A percentile compares a stretch with the other conserved stretches of the same genome.
Conservation (phyloP, 345 rosid genomes). For the Eucalyptus pumila region DNA sequence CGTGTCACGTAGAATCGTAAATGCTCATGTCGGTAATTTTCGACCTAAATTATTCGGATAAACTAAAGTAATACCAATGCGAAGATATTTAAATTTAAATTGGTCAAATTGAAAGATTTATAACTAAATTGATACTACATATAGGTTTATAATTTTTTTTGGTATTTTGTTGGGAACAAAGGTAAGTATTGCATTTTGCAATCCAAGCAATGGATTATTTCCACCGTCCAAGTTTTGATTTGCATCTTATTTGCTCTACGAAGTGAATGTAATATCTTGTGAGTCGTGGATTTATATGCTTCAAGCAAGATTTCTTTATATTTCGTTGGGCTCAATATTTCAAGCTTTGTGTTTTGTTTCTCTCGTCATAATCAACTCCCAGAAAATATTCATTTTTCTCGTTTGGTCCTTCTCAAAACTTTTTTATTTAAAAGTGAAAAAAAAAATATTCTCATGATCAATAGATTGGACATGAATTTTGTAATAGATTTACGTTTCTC, state of each 20-base stretch:
- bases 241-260: not conserved
- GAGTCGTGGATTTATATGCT: not conserved
- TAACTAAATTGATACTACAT: rapidly evolving
- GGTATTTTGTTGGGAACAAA: not conserved
- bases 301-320: not conserved
- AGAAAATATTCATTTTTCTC: not conserved
- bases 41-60: rapidly evolving
- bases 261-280: not conserved
- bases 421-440: too few relatives aligned
- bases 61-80: rapidly evolving
- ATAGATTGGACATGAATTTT: not conserved
- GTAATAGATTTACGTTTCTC: not conserved
- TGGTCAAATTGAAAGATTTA: rapidly evolving
- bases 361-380: not conserved
- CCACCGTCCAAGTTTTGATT: not conserved
- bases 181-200: not conserved
- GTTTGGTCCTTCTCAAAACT: not conserved
- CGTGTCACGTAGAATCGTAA: rapidly evolving
- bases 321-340: not conserved
- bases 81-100: too few relatives aligned
- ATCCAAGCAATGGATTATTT: not conserved
- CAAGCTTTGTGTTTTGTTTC: not conserved
- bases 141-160: too few relatives aligned
- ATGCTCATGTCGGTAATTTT: rapidly evolving
- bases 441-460: not conserved